Conservation (phyloP, 331 rosid species). For the Arachis monticola region DNA sequence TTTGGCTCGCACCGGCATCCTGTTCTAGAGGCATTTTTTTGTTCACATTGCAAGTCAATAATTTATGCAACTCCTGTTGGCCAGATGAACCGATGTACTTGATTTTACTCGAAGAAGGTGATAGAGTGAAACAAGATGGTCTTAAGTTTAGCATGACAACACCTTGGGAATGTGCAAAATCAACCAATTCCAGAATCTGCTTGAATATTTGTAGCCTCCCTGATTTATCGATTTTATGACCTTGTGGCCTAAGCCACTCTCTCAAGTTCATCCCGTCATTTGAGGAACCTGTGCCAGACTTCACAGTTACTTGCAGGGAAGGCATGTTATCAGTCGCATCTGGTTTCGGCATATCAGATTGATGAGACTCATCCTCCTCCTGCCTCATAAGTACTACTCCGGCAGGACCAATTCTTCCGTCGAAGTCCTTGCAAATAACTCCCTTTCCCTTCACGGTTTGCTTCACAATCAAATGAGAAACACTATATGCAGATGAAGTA, state of each 20-base stretch:
- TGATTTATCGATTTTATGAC: slow-evolving; percentile 42
- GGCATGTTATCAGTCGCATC: slow-evolving; percentile 31
- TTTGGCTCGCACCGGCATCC: slow-evolving; percentile 33
- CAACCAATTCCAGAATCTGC: slow-evolving; percentile 60
- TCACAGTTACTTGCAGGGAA: slow-evolving; percentile 33
- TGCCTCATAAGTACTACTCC: slow-evolving; percentile 30
- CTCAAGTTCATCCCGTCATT: slow-evolving; percentile 55
- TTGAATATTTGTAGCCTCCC: slow-evolving; percentile 56
- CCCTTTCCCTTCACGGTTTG: slow-evolving; percentile 55
- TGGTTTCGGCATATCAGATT: slow-evolving; percentile 38
- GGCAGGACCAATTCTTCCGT: slow-evolving; percentile 20
- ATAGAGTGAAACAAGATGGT: slow-evolving; percentile 58
- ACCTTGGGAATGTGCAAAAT: slow-evolving; percentile 61
- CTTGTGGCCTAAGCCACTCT: slow-evolving; percentile 55
- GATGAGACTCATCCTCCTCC: slow-evolving; percentile 46
- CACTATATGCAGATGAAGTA: slow-evolving; percentile 41
- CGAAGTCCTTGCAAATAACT: slow-evolving; percentile 40
- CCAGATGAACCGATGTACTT: slow-evolving; percentile 53
- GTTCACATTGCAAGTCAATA: slow-evolving; percentile 26
- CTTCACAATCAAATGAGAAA: slow-evolving; percentile 44
- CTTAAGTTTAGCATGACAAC: slow-evolving; percentile 56
- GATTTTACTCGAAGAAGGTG: slow-evolving; percentile 53
- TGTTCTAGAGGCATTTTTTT: slow-evolving; percentile 54
- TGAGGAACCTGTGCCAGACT: slow-evolving; percentile 32
- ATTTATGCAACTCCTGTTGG: slow-evolving; percentile 31